Conservation (phyloP, 768 basidiomycete species). For the Russula abietina region DNA sequence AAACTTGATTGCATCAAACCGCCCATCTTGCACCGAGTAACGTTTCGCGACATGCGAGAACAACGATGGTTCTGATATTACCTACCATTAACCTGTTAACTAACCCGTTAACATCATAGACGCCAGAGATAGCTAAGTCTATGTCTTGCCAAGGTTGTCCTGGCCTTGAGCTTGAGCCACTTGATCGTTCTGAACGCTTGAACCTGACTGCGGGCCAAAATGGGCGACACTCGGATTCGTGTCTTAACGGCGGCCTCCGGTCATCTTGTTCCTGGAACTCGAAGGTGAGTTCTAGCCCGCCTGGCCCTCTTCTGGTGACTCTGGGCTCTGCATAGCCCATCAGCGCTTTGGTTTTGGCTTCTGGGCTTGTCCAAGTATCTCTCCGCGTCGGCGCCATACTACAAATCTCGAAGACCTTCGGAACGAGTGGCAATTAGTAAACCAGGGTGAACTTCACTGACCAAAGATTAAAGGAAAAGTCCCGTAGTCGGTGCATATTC, state of each 20-base stretch:
- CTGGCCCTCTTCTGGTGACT: too few relatives aligned
- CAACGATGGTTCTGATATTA: not conserved
- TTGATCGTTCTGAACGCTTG: not conserved
- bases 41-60: not conserved
- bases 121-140: not conserved
- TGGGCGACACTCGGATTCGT: not conserved
- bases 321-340: not conserved
- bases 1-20: not conserved
- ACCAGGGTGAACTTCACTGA: not conserved
- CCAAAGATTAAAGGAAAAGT: not conserved
- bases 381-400: not conserved
- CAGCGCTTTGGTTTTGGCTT: not conserved
- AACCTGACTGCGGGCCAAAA: not conserved
- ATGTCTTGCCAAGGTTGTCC: not conserved
- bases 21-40: not conserved
- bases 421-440: not conserved
- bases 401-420: not conserved
- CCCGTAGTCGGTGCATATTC: not conserved
- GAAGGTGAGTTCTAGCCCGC: not conserved
- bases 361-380: not conserved
- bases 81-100: too few relatives aligned
- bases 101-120: not conserved
- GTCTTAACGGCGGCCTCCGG: not conserved
- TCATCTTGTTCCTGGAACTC: not conserved
- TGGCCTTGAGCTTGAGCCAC: not conserved